Percentiles rank a stretch among this genome's conserved stretches.
These are phyloP conservation scores for Rhododendron williamsianum DNA, from an alignment of 148 eudicot species.

Conservation along the genomic window DNA sequence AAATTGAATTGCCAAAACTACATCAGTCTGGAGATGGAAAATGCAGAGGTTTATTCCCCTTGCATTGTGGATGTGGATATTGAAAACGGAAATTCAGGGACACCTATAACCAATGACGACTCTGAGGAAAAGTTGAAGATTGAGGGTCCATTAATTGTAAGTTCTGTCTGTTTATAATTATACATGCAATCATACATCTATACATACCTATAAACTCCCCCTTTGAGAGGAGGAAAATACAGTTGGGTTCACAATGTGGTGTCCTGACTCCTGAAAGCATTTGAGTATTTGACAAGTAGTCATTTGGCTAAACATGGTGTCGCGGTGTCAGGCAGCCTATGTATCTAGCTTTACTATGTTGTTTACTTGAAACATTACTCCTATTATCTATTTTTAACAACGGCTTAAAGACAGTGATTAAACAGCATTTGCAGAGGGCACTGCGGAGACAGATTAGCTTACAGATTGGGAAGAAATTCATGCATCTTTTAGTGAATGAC, in stretches of 20 bases:
- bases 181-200: not conserved
- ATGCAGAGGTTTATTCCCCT: constrained; percentile 26
- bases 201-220: not conserved
- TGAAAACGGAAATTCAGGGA: constrained; percentile 46
- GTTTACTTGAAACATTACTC: not conserved
- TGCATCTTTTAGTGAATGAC: constrained; percentile 54
- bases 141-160: constrained; percentile 54
- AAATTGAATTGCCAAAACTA: constrained; percentile 28
- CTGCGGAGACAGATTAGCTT: constrained; percentile 57
- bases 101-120: constrained; percentile 31
- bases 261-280: not conserved
- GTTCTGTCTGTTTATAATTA: constrained; percentile 3
- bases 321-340: not conserved
- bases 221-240: not conserved
- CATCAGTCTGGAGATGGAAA: constrained; percentile 25
- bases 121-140: constrained; percentile 36
- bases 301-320: not conserved
- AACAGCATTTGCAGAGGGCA: constrained; percentile 35
- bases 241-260: not conserved
- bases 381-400: not conserved
- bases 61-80: constrained; percentile 39
- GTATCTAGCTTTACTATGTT: not conserved
- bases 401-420: not conserved
- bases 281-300: not conserved
- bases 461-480: constrained; percentile 42